Conservation (phyloP, 768 basidiomycete species). For the Pulveroboletus sp. region DNA sequence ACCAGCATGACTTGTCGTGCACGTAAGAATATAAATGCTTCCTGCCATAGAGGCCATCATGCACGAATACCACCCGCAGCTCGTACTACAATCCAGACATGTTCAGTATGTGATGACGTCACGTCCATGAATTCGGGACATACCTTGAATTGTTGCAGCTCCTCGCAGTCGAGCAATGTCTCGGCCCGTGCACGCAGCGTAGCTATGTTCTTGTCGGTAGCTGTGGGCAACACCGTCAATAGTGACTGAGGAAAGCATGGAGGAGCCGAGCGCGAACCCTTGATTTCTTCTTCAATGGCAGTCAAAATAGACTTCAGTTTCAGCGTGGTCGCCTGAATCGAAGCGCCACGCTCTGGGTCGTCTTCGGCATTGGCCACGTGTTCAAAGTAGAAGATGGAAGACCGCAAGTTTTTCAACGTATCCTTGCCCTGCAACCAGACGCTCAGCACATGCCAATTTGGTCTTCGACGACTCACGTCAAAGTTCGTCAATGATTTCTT, state of each 20-base stretch:
- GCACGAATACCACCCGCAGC: slow-evolving; percentile 71
- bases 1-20: slow-evolving; percentile 61
- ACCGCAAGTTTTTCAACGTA: slow-evolving; percentile 55
- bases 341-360: slow-evolving; percentile 43
- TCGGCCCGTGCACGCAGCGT: slow-evolving; percentile 43
- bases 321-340: slow-evolving; percentile 40
- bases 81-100: slow-evolving; percentile 56
- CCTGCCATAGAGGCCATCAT: slow-evolving; percentile 74
- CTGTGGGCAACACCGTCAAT: slow-evolving; percentile 32
- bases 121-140: slow-evolving; percentile 15
- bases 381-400: slow-evolving; percentile 69
- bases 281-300: slow-evolving; percentile 49
- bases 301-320: slow-evolving; percentile 53
- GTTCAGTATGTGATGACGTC: background rate
- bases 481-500: slow-evolving; percentile 47
- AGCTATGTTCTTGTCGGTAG: slow-evolving; percentile 47
- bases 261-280: slow-evolving; percentile 37
- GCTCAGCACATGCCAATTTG: background rate
- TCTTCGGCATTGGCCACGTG: slow-evolving; percentile 50
- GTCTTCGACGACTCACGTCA: slow-evolving; percentile 44
- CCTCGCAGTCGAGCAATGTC: slow-evolving; percentile 55
- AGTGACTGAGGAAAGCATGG: background rate
- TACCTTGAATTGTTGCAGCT: slow-evolving; percentile 59
- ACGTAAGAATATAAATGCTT: slow-evolving; percentile 79
- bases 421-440: slow-evolving; percentile 49